These are phyloP conservation scores for Cyberlindnera suaveolens DNA, from an alignment of 805 yeast genomes.

Conservation along the genomic window DNA sequence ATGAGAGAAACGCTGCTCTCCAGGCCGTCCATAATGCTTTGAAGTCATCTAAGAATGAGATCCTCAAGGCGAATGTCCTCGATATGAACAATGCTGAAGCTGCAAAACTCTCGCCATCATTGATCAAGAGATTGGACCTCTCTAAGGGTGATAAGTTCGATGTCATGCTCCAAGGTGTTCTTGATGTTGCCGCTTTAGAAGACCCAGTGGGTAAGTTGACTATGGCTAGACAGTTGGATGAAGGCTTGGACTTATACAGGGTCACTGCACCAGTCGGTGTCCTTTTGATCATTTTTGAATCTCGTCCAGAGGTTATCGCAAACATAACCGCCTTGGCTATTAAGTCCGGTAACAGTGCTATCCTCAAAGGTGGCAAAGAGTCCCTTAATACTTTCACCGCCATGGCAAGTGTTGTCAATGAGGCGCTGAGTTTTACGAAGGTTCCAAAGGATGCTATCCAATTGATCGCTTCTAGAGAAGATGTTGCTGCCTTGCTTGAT, in stretches of 20 bases:
- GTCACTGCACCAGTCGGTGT: slow-evolving; percentile 95
- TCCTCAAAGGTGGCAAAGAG: slow-evolving; percentile 96
- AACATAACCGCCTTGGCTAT: slow-evolving; percentile 93
- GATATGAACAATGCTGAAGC: slow-evolving; percentile 69
- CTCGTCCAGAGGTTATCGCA: slow-evolving; percentile 98
- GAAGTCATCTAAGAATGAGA: slow-evolving; percentile 47
- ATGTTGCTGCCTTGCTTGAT: slow-evolving; percentile 73
- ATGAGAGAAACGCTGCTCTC: slow-evolving; percentile 67
- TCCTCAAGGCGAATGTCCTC: slow-evolving; percentile 63
- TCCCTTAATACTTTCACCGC: slow-evolving; percentile 77
- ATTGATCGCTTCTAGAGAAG: slow-evolving; percentile 82
- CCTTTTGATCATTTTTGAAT: slow-evolving; percentile 84
- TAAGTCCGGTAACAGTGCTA: slow-evolving; percentile 95
- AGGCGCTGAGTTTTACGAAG: slow-evolving; percentile 50
- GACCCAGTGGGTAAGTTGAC: slow-evolving; percentile 93
- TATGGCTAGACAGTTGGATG: slow-evolving; percentile 80
- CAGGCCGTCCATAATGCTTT: slow-evolving; percentile 68
- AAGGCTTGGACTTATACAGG: slow-evolving; percentile 76
- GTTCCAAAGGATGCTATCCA: slow-evolving; percentile 83
- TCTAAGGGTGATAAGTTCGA: slow-evolving; percentile 82
- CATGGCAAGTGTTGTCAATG: slow-evolving; percentile 66
- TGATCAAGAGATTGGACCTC: slow-evolving; percentile 80
- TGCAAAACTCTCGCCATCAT: slow-evolving; percentile 58
- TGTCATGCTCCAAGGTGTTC: slow-evolving; percentile 88
- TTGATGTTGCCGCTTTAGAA: slow-evolving; percentile 81